These are phyloP conservation scores for Graphilbum ipis-grandicollis DNA, from an alignment of 2,329 filamentous ascomycete species.

Conservation along the genomic window DNA sequence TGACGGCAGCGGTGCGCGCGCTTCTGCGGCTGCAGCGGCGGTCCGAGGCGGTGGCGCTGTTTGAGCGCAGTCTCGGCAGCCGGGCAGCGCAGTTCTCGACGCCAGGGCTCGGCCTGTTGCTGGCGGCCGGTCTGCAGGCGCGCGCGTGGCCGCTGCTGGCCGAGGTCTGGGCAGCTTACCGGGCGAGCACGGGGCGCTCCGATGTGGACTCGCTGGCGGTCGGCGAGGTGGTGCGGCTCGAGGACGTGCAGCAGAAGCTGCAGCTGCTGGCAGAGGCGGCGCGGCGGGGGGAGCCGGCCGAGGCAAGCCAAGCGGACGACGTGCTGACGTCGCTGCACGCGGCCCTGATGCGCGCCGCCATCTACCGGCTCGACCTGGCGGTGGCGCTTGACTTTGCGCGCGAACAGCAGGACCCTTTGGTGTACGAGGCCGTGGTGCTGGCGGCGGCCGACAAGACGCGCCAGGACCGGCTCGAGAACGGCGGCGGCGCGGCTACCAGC, in stretches of 20 bases:
- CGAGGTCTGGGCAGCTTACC: conserved; percentile 20
- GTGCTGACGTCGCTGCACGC: conserved; percentile 2
- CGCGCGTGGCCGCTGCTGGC: conserved; percentile 19
- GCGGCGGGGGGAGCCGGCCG: background rate
- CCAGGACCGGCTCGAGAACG: conserved; percentile 8
- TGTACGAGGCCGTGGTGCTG: conserved; percentile 27
- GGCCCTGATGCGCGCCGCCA: conserved; percentile 4
- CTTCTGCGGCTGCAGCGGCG: conserved; percentile 22
- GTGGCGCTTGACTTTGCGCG: conserved; percentile 21
- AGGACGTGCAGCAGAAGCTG: background rate
- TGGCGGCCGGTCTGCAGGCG: conserved; percentile 21
- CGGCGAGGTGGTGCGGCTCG: background rate
- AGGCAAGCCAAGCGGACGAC: too few relatives aligned
- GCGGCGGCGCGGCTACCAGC: too few relatives aligned
- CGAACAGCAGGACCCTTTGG: conserved; percentile 17
- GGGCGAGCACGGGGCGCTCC: background rate
- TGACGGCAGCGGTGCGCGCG: conserved; percentile 23
- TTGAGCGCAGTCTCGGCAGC: conserved; percentile 18
- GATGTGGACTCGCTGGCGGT: background rate
- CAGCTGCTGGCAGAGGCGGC: background rate
- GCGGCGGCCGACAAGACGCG: conserved; percentile 12
- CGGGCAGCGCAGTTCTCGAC: background rate
- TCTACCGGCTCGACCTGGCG: conserved; percentile 5
- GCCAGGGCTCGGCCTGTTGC: conserved; percentile 25
- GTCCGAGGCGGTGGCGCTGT: conserved; percentile 21